Evolutionary conservation across 1,284 basidiomycete species (phyloP), one percentile per base, ranked within the genome.

Genomic region (Rhodotorula sp.): DNA sequence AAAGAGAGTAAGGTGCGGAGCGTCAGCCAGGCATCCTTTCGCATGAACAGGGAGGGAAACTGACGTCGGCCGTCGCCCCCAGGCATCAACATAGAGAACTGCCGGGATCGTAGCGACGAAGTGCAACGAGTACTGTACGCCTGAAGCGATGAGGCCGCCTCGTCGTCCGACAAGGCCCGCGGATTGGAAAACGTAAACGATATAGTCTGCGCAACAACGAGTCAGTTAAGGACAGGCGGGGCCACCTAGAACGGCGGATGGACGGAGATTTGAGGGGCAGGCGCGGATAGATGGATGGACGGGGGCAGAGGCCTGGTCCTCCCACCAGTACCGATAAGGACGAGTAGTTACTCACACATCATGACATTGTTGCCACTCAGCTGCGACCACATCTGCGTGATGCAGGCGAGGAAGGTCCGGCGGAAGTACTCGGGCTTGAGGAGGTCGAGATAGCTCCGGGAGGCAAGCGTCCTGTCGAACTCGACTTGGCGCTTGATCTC

Each of bases 401-500:
- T 81, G 73, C 82, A 83, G 44, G 86, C 87, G 10, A 88, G 81
- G 68, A 83, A 77, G n/a, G 88, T 86, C 73, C 87, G 85, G 59
- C 86, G 84, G 55, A 85, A 80, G 59, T 86, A 84, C 46, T 85
- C 84, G 11, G 82, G 81, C 71, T 84, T 86, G 72, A 90, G 70
- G n/a, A 90, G 82, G 79, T 90, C 89, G 27, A 83, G 67, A 77
- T 86, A 90, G 0, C 86, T 87, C 78, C 88, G 89, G 44, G 88
- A 88, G 27, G 89, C 89, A 77, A 89, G 85, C 0, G 82, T 85
- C 36, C 84, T 84, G 80, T 93, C 91, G 74, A 86, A 86, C 64
- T 82, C 82, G 80, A 91, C 88, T 74, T 91, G 88, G 64, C 87
- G 83, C 78, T 85, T 87, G 80, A 93, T 92, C 81, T 92, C 90